Evolutionary conservation across 176 grass and related monocot genomes (phyloP), one percentile per base, ranked within the genome.

Genomic region (Oryza meridionalis): DNA sequence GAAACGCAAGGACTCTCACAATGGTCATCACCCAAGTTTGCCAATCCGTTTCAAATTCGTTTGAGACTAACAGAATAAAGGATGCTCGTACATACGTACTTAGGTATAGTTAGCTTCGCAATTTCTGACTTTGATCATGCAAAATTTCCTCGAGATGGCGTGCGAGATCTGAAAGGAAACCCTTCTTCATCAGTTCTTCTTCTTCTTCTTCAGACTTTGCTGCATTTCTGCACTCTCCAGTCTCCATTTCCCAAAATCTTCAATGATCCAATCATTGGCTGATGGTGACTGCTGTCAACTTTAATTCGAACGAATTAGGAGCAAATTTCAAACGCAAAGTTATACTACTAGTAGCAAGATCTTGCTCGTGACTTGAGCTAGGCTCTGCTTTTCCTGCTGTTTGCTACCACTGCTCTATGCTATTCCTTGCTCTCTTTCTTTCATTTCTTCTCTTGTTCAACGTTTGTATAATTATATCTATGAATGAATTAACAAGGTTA

Each of bases 301-400:
- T 76, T 76, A 61, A 33, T 76, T 61, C 50, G 58, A 76, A 38
- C 31, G 22, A 37, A 61, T 3, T 11, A 61, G 12, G 9, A 11
- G 58, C 3, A 62, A 24, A 24, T 76, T 76, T 29, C 2, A 12
- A 61, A 76, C 11, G 51, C 58, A 62, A 62, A 62, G 58, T 62
- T 9, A 24, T 62, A 62, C 58, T 62, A 13, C 19, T 19, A 58
- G 58, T n/a, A 24, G 24, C 32, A 31, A 22, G 29, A 24, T 37
- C 50, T 76, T 22, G 31, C 35, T 40, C 32, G 51, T 61, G 17
- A 76, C 17, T 59, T 61, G 51, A 21, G 51, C 51, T 13, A 7
- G 51, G 74, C 51, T 77, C 31, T 62, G 6, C 53, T 77, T 62
- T 77, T 62, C 19, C 55, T 24, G 31, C 53, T 76, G 58, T 24